Percentiles rank a stretch among this genome's conserved stretches.
phyloP scores from a whole-genome alignment of 2,329 filamentous ascomycete species.

The Parafenestella ontariensis region DNA sequence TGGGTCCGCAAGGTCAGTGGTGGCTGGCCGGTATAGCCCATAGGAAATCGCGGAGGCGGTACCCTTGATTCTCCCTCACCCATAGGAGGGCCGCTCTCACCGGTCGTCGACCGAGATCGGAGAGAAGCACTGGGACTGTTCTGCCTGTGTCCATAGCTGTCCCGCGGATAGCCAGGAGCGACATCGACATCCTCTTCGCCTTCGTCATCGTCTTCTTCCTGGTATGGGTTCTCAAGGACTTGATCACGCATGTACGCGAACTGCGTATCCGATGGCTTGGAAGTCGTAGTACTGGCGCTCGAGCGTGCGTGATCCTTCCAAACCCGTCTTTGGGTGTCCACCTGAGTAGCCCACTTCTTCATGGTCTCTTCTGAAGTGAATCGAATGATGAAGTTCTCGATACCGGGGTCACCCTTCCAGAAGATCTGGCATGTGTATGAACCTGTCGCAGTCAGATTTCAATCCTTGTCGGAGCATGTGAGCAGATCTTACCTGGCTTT shows the following conservation, averaged over 20 bases:
- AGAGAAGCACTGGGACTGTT: slow-evolving; percentile 79
- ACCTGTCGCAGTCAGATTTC: slow-evolving; percentile 58
- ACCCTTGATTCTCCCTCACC: slow-evolving; percentile 56
- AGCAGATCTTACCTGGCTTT: slow-evolving; percentile 74
- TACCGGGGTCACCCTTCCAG: slow-evolving; percentile 96
- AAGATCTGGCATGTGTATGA: slow-evolving; percentile 97
- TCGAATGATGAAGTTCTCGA: slow-evolving; percentile 95
- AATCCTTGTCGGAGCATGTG: background rate
- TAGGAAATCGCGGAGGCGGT: slow-evolving; percentile 76
- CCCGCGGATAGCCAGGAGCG: slow-evolving; percentile 44
- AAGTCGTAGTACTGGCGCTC: slow-evolving; percentile 55
- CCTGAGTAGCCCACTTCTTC: slow-evolving; percentile 86
- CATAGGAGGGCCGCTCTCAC: slow-evolving; percentile 66
- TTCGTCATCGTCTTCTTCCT: slow-evolving; percentile 64
- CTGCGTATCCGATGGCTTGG: slow-evolving; percentile 68
- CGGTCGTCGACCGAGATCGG: slow-evolving; percentile 77
- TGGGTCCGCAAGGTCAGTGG: slow-evolving; percentile 74
- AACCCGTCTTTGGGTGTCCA: slow-evolving; percentile 74
- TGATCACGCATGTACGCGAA: slow-evolving; percentile 82
- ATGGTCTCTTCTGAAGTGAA: slow-evolving; percentile 91
- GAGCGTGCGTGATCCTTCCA: slow-evolving; percentile 61
- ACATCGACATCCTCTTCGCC: slow-evolving; percentile 57
- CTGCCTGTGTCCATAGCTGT: slow-evolving; percentile 64
- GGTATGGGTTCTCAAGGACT: slow-evolving; percentile 82
- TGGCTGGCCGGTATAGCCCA: slow-evolving; percentile 59